phyloP scores from a whole-genome alignment of 352 stramenopile species.

The Globisporangium acanthophoron region DNA sequence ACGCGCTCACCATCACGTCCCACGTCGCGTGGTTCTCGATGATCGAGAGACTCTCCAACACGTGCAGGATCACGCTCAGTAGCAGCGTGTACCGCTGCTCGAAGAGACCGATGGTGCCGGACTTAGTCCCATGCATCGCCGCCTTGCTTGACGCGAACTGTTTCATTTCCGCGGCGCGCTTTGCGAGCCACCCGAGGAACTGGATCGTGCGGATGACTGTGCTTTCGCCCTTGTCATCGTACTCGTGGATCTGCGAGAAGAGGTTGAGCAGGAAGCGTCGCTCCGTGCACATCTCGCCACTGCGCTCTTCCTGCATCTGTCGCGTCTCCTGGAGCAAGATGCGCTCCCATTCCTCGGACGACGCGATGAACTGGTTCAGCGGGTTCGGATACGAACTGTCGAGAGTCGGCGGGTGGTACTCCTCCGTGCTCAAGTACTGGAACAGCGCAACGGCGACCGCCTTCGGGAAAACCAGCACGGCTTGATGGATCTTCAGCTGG shows the following conservation, averaged over 20 bases:
- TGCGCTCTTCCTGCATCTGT: constrained; percentile 53
- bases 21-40: constrained; percentile 88
- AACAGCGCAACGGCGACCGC: constrained; percentile 58
- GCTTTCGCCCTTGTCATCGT: constrained; percentile 85
- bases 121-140: constrained; percentile 13
- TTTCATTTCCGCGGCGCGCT: constrained; percentile 60
- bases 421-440: constrained; percentile 70
- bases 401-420: constrained; percentile 52
- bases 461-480: constrained; percentile 64
- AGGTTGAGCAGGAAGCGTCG: constrained; percentile 76
- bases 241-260: constrained; percentile 81
- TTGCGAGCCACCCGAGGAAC: constrained; percentile 73
- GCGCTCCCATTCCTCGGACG: constrained; percentile 45
- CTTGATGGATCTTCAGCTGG: constrained; percentile 82
- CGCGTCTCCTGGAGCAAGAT: constrained; percentile 52
- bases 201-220: constrained; percentile 81
- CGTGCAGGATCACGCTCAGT: constrained; percentile 68
- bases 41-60: constrained; percentile 83
- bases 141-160: constrained; percentile 34
- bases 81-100: constrained; percentile 61
- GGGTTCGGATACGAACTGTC: constrained; percentile 46
- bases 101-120: constrained; percentile 15
- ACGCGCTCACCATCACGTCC: constrained; percentile 84
- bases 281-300: constrained; percentile 71
- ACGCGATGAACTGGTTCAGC: constrained; percentile 38